A percentile compares a stretch with the other conserved stretches of the same genome.
phyloP scores from a whole-genome alignment of 768 basidiomycete species.

The Mycena albidolilacea region DNA sequence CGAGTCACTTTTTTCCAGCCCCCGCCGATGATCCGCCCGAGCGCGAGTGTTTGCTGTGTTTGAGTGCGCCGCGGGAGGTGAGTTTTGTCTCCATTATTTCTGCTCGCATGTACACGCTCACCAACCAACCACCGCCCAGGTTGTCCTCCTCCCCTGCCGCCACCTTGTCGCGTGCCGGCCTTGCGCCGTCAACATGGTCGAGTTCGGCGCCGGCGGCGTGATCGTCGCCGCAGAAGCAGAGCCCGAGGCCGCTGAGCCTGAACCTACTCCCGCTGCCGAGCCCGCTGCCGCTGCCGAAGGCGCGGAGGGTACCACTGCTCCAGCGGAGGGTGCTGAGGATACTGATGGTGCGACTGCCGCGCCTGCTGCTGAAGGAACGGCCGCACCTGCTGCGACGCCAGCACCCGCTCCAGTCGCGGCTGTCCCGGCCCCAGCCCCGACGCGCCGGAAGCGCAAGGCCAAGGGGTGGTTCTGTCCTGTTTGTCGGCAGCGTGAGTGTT shows the following conservation, averaged over 20 bases:
- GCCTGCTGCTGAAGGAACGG: not conserved
- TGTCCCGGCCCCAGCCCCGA: conserved; percentile 40
- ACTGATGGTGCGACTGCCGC: not conserved
- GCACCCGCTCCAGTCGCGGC: conserved; percentile 34
- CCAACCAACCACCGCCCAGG: conserved; percentile 68
- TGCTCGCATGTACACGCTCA: conserved; percentile 57
- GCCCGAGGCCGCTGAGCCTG: conserved; percentile 43
- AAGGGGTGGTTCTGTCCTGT: conserved; percentile 99
- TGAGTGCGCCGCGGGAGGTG: conserved; percentile 50
- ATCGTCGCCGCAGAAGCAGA: conserved; percentile 72
- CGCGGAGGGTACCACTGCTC: not conserved
- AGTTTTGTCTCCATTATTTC: not conserved
- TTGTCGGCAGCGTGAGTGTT: conserved; percentile 88
- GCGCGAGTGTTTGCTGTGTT: conserved; percentile 92
- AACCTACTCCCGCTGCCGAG: conserved; percentile 49
- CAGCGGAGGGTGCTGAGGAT: not conserved
- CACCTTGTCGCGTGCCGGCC: conserved; percentile 97
- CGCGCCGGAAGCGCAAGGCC: conserved; percentile 89
- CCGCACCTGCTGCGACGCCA: conserved; percentile 33
- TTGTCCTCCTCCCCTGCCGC: conserved; percentile 92
- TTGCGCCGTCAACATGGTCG: conserved; percentile 97
- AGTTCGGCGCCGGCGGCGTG: conserved; percentile 94
- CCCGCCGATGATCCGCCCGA: conserved; percentile 76
- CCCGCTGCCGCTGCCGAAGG: conserved; percentile 39
- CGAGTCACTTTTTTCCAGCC: conserved; percentile 31